Percentiles rank a stretch among this genome's conserved stretches.
These are phyloP conservation scores for Xylariaceae sp. DNA, from an alignment of 2,329 filamentous ascomycete species.

Conservation along the genomic window DNA sequence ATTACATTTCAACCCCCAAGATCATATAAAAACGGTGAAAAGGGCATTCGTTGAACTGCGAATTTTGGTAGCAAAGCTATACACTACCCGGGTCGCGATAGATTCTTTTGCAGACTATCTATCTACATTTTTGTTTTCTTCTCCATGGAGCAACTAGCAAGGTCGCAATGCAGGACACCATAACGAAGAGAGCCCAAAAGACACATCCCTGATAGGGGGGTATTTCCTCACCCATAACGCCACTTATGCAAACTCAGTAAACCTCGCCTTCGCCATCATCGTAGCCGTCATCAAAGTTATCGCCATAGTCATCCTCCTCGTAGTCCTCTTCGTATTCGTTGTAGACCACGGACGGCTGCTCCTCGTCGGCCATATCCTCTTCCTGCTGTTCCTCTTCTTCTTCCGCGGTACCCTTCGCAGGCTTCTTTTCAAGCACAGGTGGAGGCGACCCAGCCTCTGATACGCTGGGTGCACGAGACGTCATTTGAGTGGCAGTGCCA, in stretches of 20 bases:
- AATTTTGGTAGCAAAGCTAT: no score
- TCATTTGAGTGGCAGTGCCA: constrained; percentile 34
- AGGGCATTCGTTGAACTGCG: no score
- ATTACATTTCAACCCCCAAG: no score
- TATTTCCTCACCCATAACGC: not conserved
- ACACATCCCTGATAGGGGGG: not conserved
- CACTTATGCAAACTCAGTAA: constrained; percentile 16
- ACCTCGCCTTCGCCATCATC: constrained; percentile 31
- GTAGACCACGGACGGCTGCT: constrained; percentile 35
- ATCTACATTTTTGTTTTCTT: no score
- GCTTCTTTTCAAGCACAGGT: constrained; percentile 27
- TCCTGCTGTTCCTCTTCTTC: constrained; percentile 33
- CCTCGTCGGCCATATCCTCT: constrained; percentile 34
- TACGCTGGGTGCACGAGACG: constrained; percentile 34
- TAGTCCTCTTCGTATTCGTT: constrained; percentile 32
- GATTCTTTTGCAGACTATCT: no score
- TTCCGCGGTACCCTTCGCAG: constrained; percentile 32
- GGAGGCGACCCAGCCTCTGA: constrained; percentile 30
- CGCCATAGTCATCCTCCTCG: constrained; percentile 16
- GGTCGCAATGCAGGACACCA: not conserved
- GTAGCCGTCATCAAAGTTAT: constrained; percentile 32
- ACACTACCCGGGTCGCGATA: no score
- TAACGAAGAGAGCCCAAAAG: not conserved
- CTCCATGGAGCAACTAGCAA: not conserved
- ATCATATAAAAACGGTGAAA: no score